Evolutionary conservation across 2,329 filamentous ascomycete genomes (phyloP).

Genomic region (Colletotrichum magnum): DNA sequence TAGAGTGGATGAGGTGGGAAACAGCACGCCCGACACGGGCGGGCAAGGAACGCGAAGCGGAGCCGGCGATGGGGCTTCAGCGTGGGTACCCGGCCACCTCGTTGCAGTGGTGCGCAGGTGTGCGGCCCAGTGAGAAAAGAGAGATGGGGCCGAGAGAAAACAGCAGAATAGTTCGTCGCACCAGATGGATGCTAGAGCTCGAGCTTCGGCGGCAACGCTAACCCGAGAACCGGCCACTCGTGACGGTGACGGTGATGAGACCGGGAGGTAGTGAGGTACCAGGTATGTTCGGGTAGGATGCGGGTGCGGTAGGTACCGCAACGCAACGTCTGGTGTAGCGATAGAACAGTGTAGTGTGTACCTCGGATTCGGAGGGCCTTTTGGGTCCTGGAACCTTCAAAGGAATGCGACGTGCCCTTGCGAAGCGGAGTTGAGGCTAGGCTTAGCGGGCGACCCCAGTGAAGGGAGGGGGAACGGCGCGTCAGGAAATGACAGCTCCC

Average conservation of each 20-base stretch:
- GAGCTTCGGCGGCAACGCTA: slow-evolving; percentile 11
- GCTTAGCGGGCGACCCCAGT: background rate
- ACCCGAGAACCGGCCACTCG: background rate
- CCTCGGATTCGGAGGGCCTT: no score
- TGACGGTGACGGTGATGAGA: no score
- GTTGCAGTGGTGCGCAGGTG: slow-evolving; percentile 22
- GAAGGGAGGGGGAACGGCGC: slow-evolving; percentile 5
- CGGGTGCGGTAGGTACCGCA: no score
- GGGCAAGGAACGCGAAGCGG: slow-evolving; percentile 5
- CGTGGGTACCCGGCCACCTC: background rate
- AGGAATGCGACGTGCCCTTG: background rate
- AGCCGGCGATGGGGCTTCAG: background rate
- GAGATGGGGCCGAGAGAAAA: slow-evolving; percentile 33
- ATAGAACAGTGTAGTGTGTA: no score
- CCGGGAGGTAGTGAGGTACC: no score
- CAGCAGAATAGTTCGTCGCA: slow-evolving; percentile 3
- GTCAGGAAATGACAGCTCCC: slow-evolving; percentile 13
- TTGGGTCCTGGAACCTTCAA: background rate
- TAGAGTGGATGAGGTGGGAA: no score
- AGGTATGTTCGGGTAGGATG: no score
- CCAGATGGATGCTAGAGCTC: background rate
- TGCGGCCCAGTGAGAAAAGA: slow-evolving; percentile 35
- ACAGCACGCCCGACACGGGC: background rate
- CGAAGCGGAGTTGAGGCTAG: background rate
- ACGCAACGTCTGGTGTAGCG: no score